Conservation (phyloP, 352 stramenopile species). For the Phytophthora quininea region DNA sequence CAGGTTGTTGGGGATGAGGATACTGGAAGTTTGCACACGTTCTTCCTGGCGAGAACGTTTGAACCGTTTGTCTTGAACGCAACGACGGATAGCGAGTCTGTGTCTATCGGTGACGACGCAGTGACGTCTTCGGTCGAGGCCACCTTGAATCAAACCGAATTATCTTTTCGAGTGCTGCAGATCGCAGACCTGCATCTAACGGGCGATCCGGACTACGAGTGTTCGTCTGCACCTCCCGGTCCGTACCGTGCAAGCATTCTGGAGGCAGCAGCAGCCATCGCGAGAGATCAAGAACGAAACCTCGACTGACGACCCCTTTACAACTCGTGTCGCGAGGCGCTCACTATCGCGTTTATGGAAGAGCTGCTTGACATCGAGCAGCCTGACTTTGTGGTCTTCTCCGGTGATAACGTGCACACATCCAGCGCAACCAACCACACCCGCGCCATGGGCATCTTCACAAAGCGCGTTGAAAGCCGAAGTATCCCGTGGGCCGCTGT, state of each 20-base stretch:
- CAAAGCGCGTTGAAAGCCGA: conserved; percentile 38
- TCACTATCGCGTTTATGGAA: conserved; percentile 59
- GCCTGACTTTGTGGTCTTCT: conserved; percentile 72
- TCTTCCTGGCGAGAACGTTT: conserved; percentile 28
- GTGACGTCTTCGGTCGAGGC: conserved; percentile 40
- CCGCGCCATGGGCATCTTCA: conserved; percentile 44
- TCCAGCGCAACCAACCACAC: conserved; percentile 25
- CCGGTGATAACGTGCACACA: conserved; percentile 66
- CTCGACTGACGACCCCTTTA: conserved; percentile 33
- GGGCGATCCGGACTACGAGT: conserved; percentile 41
- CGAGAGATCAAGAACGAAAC: conserved; percentile 24
- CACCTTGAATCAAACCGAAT: conserved; percentile 10
- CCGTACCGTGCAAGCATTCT: conserved; percentile 30
- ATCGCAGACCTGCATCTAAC: conserved; percentile 72
- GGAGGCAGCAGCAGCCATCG: conserved; percentile 32
- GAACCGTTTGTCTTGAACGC: conserved; percentile 24
- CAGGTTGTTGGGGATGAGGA: conserved; percentile 24
- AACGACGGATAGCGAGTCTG: background rate
- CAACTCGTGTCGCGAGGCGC: conserved; percentile 45
- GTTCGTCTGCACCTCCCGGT: conserved; percentile 28
- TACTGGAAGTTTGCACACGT: conserved; percentile 23
- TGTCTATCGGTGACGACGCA: conserved; percentile 4
- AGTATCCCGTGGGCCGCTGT: conserved; percentile 61
- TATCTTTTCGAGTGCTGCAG: conserved; percentile 72
- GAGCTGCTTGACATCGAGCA: conserved; percentile 62